Conservation (phyloP, 176 grass and related monocot species). For the Elaeis guineensis region DNA sequence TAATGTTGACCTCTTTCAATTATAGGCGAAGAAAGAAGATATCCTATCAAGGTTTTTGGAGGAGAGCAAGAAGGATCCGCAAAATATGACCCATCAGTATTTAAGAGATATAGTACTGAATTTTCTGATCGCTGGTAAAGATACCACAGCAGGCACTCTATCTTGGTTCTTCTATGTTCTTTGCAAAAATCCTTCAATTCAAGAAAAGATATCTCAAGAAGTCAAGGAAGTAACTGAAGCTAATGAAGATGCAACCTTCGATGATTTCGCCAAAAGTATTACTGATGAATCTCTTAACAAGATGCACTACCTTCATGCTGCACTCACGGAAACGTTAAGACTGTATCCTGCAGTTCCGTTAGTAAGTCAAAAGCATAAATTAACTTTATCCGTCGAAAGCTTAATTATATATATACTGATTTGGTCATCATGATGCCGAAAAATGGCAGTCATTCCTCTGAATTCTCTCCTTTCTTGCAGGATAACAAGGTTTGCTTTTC, state of each 20-base stretch:
- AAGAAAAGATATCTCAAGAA: constrained; percentile 46
- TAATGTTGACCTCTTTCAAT: neutral
- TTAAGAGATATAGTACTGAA: constrained; percentile 52
- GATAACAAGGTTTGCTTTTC: constrained; percentile 58
- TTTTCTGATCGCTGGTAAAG: constrained; percentile 61
- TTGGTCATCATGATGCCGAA: too few species aligned
- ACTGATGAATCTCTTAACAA: too few species aligned
- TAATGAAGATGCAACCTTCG: too few species aligned
- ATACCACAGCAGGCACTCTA: constrained; percentile 35
- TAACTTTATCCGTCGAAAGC: too few species aligned
- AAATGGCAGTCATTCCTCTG: neutral
- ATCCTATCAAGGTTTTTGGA: constrained; percentile 42
- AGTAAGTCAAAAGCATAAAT: constrained; percentile 15
- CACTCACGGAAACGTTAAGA: constrained; percentile 45
- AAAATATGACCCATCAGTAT: constrained; percentile 35
- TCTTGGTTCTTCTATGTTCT: constrained; percentile 68
- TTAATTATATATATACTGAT: too few species aligned
- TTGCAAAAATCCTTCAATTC: constrained; percentile 45
- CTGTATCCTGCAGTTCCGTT: constrained; percentile 49
- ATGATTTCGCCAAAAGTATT: too few species aligned
- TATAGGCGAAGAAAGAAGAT: constrained; percentile 15
- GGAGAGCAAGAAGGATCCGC: constrained; percentile 8
- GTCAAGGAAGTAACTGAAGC: too few species aligned
- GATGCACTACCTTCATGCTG: constrained; percentile 51
- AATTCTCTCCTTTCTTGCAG: constrained; percentile 12